Evolutionary conservation across 2,329 filamentous ascomycete genomes (phyloP).

Genomic region (Hymenoscyphus repandus): DNA sequence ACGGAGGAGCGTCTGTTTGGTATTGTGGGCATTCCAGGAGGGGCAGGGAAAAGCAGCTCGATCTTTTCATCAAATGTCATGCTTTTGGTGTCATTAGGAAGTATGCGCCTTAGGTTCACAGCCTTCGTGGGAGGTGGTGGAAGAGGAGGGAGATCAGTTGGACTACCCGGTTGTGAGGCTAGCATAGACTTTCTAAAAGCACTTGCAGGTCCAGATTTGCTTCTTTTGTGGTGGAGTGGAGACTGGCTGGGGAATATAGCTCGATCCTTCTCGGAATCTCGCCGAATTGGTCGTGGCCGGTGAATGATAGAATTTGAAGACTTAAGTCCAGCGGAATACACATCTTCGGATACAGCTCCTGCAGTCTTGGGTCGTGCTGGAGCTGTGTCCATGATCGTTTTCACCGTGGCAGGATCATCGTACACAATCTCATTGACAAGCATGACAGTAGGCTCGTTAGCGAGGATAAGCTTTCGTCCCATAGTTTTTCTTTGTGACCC

Average conservation of each 20-base stretch:
- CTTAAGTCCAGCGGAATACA: constrained; percentile 6
- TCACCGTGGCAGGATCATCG: constrained; percentile 44
- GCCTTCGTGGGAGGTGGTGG: constrained; percentile 38
- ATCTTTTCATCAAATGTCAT: constrained; percentile 57
- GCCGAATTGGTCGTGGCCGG: constrained; percentile 29
- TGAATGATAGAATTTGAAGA: constrained; percentile 29
- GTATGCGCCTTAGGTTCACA: constrained; percentile 35
- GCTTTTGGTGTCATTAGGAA: constrained; percentile 49
- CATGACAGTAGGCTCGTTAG: constrained; percentile 46
- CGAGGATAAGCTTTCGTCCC: constrained; percentile 6
- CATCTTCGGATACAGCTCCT: constrained; percentile 11
- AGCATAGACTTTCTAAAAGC: constrained; percentile 42
- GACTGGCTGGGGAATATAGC: constrained; percentile 43
- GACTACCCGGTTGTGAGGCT: constrained; percentile 39
- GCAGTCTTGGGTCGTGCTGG: constrained; percentile 22
- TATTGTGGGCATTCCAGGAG: constrained; percentile 25
- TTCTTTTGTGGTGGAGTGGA: constrained; percentile 38
- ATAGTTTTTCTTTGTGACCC: constrained; percentile 16
- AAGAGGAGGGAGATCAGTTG: constrained; percentile 46
- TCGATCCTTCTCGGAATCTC: constrained; percentile 33
- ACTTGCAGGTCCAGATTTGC: constrained; percentile 45
- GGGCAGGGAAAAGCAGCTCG: constrained; percentile 43
- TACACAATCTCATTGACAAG: constrained; percentile 53
- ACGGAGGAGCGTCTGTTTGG: constrained; percentile 37
- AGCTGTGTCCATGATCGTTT: constrained; percentile 43